Evolutionary conservation across 1,284 basidiomycete species (phyloP), one percentile per base, ranked within the genome.

Genomic region (Trichosporon faecale): DNA sequence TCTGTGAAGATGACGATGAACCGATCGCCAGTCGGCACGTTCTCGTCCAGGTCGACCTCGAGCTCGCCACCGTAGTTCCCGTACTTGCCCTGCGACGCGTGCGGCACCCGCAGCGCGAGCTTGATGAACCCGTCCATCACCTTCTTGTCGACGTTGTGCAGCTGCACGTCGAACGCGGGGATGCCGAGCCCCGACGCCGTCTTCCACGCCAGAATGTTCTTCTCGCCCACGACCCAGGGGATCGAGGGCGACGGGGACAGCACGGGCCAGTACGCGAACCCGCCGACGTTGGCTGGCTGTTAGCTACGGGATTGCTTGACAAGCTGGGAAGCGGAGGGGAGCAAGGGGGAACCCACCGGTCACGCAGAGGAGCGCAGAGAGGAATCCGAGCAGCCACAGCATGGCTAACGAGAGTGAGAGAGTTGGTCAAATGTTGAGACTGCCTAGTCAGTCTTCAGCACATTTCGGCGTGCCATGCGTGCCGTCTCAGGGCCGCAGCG

Each of bases 181-280:
- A 84, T 77, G 68, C 82, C 82, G 0, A 79, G 78, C 29, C 78
- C 82, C 65, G 77, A 77, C 25, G 80, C 82, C 16, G 76, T 78
- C n/a, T 68, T 72, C 81, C 81, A 84, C 11, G 78, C 69, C 27
- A 83, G 74, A 11, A 79, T 65, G 76, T 83, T 83, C 64, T 76
- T 78, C 65, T 79, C 66, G 6, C 81, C 81, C 27, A 80, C 61
- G 29, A 83, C 79, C 83, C 83, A 84, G n/a, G 83, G 81, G 27
- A 71, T 55, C 12, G 68, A 52, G 1, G 71, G 37, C 0, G 77
- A 73, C 0, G 83, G 83, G 29, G 76, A 73, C 23, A 76, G 67
- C 40, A 84, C 75, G 16, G 83, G 83, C 81, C 81, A 84, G 76
- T 82, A 84, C 18, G 57, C 57, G 57, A 61, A 61, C 18, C 57